Evolutionary conservation across 106 monocot genomes (phyloP), one percentile per base, ranked within the genome.

Genomic region (Posidonia australis): DNA sequence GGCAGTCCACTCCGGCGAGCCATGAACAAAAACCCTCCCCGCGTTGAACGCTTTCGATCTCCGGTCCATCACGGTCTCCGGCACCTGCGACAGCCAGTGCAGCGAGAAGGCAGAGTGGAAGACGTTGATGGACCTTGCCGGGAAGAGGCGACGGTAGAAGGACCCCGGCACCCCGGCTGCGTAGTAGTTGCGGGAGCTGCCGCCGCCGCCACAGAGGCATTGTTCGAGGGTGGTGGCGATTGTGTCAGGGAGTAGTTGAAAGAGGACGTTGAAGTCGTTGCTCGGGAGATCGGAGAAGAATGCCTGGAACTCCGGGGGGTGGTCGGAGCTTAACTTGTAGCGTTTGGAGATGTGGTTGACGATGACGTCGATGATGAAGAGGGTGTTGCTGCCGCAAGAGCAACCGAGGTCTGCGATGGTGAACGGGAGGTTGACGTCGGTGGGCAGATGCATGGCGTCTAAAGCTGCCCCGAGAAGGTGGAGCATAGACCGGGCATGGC

Each of bases 41-140:
- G 44, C 51, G 60, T 79, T 79, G 27, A 65, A 79, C 9, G 63
- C 74, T n/a, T 32, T 16, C 5, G 75, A 75, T 23, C 25, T 24
- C 23, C 9, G 42, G 13, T 79, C 74, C 12, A 12, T 46, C 13
- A 75, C 70, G 0, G 9, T 27, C 43, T 59, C 53, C 11, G 79
- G 79, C 12, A 79, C 70, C 63, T 70, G 75, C 1, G 79, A 79
- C n/a, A 79, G 75, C 79, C 79, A 79, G 25, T 79, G 79, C 57
- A 79, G 16, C 1, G 79, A 69, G 44, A 75, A 75, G 21, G 65
- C 69, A 1, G 75, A 75, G 58, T 64, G 23, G 54, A 75, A 75
- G 22, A 79, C 47, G 22, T 79, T 19, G 12, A 79, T 66, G 27
- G 75, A 66, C 9, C 13, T n/a, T 9, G 45, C 30, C 6, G 79